Conservation (phyloP, 495 filamentous ascomycete species). For the Trichocladium antarcticum region DNA sequence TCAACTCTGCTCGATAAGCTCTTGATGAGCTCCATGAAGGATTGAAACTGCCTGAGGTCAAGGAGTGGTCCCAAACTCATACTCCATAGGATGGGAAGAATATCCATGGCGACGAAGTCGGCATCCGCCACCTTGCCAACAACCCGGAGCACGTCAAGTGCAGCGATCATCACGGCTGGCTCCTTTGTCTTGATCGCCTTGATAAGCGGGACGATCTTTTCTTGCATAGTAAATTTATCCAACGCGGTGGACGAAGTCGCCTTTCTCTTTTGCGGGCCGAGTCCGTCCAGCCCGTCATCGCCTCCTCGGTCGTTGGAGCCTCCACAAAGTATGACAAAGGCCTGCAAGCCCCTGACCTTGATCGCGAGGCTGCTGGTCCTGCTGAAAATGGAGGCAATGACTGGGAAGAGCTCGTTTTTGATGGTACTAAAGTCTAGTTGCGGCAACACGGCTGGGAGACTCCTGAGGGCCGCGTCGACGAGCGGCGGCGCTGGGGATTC, state of each 20-base stretch:
- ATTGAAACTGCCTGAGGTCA: conserved; percentile 73
- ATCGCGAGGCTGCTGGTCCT: conserved; percentile 87
- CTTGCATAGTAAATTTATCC: conserved; percentile 95
- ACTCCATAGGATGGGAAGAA: conserved; percentile 78
- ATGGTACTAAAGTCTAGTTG: conserved; percentile 90
- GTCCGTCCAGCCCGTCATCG: conserved; percentile 64
- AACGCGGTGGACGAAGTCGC: conserved; percentile 59
- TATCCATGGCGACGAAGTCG: conserved; percentile 88
- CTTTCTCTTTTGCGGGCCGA: conserved; percentile 41
- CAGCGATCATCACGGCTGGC: conserved; percentile 93
- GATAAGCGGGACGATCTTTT: conserved; percentile 84
- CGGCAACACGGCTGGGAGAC: conserved; percentile 60
- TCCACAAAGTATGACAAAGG: conserved; percentile 81
- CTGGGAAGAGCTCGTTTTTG: conserved; percentile 89
- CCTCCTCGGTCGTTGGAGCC: conserved; percentile 43
- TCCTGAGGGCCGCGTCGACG: conserved; percentile 70
- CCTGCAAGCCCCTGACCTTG: conserved; percentile 82
- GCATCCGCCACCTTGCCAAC: conserved; percentile 73
- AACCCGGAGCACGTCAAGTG: conserved; percentile 68
- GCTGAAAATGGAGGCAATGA: conserved; percentile 78
- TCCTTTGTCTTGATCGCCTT: conserved; percentile 95
- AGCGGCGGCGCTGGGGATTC: conserved; percentile 82
- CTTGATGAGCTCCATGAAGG: conserved; percentile 80
- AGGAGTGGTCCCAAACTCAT: conserved; percentile 87
- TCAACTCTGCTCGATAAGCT: conserved; percentile 69